phyloP scores from a whole-genome alignment of 768 basidiomycete genomes.

The Leccinum barrowsii region DNA sequence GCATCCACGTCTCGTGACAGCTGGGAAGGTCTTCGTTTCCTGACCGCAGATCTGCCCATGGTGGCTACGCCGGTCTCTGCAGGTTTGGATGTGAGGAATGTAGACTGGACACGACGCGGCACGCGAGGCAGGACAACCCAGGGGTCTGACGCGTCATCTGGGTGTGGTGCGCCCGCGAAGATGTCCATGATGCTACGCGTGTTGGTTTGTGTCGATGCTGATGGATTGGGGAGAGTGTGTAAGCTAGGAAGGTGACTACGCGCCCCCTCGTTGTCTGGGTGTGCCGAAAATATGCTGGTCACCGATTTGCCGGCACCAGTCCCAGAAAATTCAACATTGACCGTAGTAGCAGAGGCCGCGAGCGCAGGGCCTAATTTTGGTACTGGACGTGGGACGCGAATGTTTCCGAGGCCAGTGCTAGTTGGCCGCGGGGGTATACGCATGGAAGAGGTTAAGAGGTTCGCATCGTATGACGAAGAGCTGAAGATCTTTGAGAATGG shows the following conservation, averaged over 20 bases:
- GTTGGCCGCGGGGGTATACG: conserved; percentile 27
- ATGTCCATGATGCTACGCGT: conserved; percentile 68
- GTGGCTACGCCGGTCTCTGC: conserved; percentile 9
- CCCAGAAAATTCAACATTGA: conserved; percentile 94
- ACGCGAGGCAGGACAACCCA: conserved; percentile 67
- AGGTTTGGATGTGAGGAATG: conserved; percentile 21
- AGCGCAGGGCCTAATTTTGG: conserved; percentile 84
- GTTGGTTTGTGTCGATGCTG: conserved; percentile 13
- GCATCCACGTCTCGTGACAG: conserved; percentile 76
- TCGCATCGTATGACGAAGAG: conserved; percentile 29
- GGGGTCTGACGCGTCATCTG: conserved; percentile 47
- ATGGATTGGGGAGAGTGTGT: conserved; percentile 11
- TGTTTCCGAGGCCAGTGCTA: conserved; percentile 23
- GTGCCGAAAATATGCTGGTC: conserved; percentile 39
- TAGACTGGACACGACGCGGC: conserved; percentile 30
- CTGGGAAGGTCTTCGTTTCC: conserved; percentile 20
- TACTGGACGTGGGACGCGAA: conserved; percentile 44
- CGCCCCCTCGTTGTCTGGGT: conserved; percentile 20
- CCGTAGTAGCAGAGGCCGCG: conserved; percentile 84
- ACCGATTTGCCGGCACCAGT: conserved; percentile 57
- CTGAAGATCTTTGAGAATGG: conserved; percentile 82
- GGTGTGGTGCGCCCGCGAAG: conserved; percentile 82
- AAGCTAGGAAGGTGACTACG: conserved; percentile 9
- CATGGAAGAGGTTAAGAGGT: conserved; percentile 7
- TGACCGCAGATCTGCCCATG: conserved; percentile 15